Conservation (phyloP, 1,284 basidiomycete species). For the Rhodotorula sp. region DNA sequence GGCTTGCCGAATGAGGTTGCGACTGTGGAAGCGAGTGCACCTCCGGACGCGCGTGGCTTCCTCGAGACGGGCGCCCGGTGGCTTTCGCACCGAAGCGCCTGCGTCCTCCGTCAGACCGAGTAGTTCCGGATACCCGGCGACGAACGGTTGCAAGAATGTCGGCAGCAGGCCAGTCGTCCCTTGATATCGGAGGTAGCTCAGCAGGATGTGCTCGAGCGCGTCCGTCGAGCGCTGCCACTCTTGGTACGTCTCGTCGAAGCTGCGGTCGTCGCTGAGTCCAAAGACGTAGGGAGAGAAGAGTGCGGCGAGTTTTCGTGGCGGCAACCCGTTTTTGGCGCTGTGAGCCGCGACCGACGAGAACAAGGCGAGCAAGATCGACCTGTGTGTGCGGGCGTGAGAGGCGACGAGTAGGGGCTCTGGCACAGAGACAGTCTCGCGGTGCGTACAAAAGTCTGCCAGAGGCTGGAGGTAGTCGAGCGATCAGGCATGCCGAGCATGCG, state of each 20-base stretch:
- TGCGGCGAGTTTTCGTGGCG: constrained; percentile 51
- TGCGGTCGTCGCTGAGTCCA: constrained; percentile 63
- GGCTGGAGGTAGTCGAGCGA: constrained; percentile 74
- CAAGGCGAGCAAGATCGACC: constrained; percentile 28
- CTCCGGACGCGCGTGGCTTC: constrained; percentile 38
- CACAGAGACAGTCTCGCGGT: background rate
- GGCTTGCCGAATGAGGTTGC: constrained; percentile 39
- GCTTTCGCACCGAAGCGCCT: background rate
- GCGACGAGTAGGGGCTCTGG: too few relatives aligned
- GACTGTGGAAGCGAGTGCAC: constrained; percentile 40
- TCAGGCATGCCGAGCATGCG: constrained; percentile 61
- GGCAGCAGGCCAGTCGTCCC: constrained; percentile 35
- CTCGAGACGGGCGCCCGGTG: constrained; percentile 23
- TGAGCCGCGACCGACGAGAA: constrained; percentile 34
- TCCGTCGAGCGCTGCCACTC: constrained; percentile 75
- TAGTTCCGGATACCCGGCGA: constrained; percentile 38
- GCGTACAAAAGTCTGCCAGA: constrained; percentile 31
- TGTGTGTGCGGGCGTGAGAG: background rate
- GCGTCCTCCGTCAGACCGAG: constrained; percentile 21
- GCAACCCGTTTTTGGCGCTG: constrained; percentile 41
- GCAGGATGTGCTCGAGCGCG: constrained; percentile 81
- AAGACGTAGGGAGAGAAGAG: constrained; percentile 81
- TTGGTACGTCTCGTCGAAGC: constrained; percentile 73
- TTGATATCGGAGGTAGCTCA: constrained; percentile 59
- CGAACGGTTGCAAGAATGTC: constrained; percentile 42